A percentile compares a stretch with the other conserved stretches of the same genome.
phyloP scores from a whole-genome alignment of 192 early-diverging fungal species.

The Phycomyces nitens region DNA sequence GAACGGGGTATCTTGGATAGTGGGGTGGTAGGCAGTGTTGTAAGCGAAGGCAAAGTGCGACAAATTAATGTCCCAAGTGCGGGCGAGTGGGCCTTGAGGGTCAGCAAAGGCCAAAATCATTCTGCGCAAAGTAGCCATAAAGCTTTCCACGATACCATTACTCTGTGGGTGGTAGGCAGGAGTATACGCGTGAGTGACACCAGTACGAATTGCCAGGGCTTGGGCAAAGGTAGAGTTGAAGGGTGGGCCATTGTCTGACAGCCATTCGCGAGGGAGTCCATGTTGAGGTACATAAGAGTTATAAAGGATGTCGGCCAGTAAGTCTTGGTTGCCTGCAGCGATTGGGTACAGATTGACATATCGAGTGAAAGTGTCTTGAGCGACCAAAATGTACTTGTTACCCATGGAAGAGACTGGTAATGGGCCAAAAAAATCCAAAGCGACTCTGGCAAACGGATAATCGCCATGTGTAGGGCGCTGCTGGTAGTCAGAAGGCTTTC shows the following conservation, averaged over 20 bases:
- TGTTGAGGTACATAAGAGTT: neutral
- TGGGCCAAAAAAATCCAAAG: constrained; percentile 22
- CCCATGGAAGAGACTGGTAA: constrained; percentile 1
- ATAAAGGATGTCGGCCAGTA: neutral
- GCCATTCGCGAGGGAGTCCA: neutral
- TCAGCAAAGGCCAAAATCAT: constrained; percentile 12
- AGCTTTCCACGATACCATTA: constrained; percentile 18
- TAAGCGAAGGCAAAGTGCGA: too few relatives aligned
- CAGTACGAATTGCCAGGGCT: neutral
- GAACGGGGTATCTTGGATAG: too few relatives aligned
- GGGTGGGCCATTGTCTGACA: constrained; percentile 13
- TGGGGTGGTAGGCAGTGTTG: too few relatives aligned
- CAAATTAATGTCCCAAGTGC: too few relatives aligned
- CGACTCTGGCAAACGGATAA: constrained; percentile 12
- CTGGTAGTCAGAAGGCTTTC: neutral
- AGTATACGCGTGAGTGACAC: neutral
- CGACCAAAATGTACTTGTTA: constrained; percentile 15
- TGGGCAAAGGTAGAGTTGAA: constrained; percentile 10
- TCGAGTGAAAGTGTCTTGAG: constrained; percentile 20
- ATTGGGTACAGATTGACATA: constrained; percentile 15
- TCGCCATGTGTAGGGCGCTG: neutral
- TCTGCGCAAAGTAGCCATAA: constrained; percentile 13
- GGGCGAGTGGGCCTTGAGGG: neutral
- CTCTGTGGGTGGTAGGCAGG: constrained; percentile 24
- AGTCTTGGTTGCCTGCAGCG: neutral